phyloP scores from a whole-genome alignment of 2,329 filamentous ascomycete genomes.

The Pyrenophora teres region DNA sequence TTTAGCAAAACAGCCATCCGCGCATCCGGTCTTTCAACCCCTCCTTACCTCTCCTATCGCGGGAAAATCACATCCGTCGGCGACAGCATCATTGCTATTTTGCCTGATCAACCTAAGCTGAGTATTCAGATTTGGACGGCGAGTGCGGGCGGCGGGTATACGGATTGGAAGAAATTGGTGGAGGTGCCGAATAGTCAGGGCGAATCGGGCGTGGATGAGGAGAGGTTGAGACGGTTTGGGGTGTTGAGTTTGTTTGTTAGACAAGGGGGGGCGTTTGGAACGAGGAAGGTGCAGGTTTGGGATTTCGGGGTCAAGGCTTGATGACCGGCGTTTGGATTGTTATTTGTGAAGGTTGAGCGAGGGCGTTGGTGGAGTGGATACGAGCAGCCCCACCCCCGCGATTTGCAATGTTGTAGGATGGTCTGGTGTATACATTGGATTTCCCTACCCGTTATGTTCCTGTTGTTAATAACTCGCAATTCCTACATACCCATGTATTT shows the following conservation, averaged over 20 bases:
- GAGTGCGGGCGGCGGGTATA: conserved; percentile 33
- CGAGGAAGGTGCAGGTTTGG: conserved; percentile 43
- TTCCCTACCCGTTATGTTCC: no score
- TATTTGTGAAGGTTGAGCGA: no score
- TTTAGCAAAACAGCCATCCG: conserved; percentile 42
- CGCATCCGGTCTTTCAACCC: conserved; percentile 32
- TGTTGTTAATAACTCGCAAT: no score
- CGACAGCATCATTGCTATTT: conserved; percentile 36
- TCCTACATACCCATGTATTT: no score
- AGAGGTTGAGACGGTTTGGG: conserved; percentile 28
- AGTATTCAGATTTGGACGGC: conserved; percentile 37
- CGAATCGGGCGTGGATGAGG: conserved; percentile 41
- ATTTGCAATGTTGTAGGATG: no score
- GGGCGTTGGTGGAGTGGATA: no score
- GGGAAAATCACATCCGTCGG: conserved; percentile 38
- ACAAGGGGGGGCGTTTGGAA: conserved; percentile 41
- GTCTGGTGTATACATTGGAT: no score
- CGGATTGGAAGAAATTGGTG: conserved; percentile 38
- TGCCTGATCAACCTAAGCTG: conserved; percentile 38
- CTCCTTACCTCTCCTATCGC: conserved; percentile 40
- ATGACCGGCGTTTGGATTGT: no score
- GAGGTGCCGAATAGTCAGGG: conserved; percentile 39
- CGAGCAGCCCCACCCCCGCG: no score
- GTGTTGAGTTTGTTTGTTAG: conserved; percentile 43
- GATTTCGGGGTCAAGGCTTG: conserved; percentile 29